These are phyloP conservation scores for Citrus sinensis DNA, from an alignment of 345 rosid species.

Conservation along the genomic window DVS_A1.0 CM039168.1:29070501-29071000, in stretches of 20 bases:
- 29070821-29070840: slow-evolving; percentile 51
- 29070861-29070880: slow-evolving; percentile 44
- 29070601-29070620: neutral
- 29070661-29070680: slow-evolving; percentile 14
- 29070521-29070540: slow-evolving; percentile 94
- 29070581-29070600: slow-evolving; percentile 10
- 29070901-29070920: slow-evolving; percentile 66
- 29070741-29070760: slow-evolving; percentile 82
- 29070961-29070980: neutral
- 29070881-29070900: slow-evolving; percentile 50
- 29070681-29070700: slow-evolving; percentile 54
- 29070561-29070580: slow-evolving; percentile 95
- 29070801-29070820: slow-evolving; percentile 51
- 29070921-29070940: slow-evolving; percentile 62
- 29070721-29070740: slow-evolving; percentile 84
- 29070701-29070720: slow-evolving; percentile 94
- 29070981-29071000: neutral
- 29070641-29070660: neutral
- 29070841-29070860: slow-evolving; percentile 34
- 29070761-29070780: slow-evolving; percentile 71
- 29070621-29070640: neutral
- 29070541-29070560: slow-evolving; percentile 79
- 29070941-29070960: slow-evolving; percentile 80
- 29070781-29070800: slow-evolving; percentile 56
- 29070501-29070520: slow-evolving; percentile 87